Evolutionary conservation across 257 asterid species (phyloP).

Genomic region (Fraxinus anomala): DNA sequence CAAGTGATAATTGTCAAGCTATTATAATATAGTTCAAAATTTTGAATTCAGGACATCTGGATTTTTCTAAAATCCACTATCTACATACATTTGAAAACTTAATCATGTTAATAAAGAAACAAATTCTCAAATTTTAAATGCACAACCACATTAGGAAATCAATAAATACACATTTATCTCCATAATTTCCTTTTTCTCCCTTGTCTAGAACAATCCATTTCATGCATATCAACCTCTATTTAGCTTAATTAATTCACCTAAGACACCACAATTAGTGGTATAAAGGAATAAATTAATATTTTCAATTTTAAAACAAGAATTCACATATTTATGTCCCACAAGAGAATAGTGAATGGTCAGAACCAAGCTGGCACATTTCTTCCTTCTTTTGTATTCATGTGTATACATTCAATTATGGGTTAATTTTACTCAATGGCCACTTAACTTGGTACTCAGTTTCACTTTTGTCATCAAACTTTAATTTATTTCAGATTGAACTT

Average conservation of each 20-base stretch:
- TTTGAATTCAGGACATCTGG: background rate
- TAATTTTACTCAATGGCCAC: too few relatives aligned
- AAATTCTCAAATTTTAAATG: background rate
- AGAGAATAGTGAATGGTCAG: constrained; percentile 31
- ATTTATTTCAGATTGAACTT: too few relatives aligned
- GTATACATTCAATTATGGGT: too few relatives aligned
- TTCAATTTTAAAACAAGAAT: background rate
- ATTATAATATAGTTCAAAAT: background rate
- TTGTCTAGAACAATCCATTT: too few relatives aligned
- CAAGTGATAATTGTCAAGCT: background rate
- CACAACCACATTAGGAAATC: background rate
- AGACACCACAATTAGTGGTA: constrained; percentile 19
- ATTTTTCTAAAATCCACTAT: background rate
- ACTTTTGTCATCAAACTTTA: too few relatives aligned
- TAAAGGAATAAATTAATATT: background rate
- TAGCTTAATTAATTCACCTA: too few relatives aligned
- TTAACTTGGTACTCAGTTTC: too few relatives aligned
- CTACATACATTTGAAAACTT: background rate
- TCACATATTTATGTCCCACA: constrained; percentile 6
- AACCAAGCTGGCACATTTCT: constrained; percentile 35
- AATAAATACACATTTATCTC: too few relatives aligned
- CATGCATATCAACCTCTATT: background rate
- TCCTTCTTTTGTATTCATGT: constrained; percentile 13
- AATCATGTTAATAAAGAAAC: background rate
- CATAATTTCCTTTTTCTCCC: too few relatives aligned